These are phyloP conservation scores for Sicyos edulis DNA, from an alignment of 306 rosid genomes.

Conservation along the genomic window DNA sequence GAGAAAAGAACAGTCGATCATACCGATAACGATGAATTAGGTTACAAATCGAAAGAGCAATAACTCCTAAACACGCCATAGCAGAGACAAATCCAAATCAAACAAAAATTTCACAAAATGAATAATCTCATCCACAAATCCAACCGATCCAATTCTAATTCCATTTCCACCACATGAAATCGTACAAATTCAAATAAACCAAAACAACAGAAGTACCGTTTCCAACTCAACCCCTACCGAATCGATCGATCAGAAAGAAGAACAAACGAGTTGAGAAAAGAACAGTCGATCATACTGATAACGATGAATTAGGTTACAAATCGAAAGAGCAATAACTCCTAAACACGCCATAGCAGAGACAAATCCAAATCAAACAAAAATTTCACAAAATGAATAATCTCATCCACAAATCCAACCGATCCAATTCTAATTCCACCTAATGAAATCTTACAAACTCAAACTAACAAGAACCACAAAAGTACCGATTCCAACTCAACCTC, in stretches of 20 bases:
- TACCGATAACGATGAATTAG: conserved; percentile 3
- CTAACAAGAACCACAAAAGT: neutral
- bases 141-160: neutral
- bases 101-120: neutral
- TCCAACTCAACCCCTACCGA: neutral
- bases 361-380: neutral
- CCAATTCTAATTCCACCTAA: neutral
- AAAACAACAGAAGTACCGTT: neutral
- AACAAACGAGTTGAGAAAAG: neutral
- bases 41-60: neutral
- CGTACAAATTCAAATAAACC: neutral
- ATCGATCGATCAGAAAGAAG: neutral
- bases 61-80: neutral
- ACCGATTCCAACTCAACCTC: neutral
- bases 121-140: too few relatives aligned
- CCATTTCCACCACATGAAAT: neutral
- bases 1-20: conserved; percentile 6
- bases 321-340: neutral
- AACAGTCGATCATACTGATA: conserved; percentile 8
- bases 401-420: neutral
- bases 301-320: neutral
- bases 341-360: neutral
- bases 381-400: neutral
- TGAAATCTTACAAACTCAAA: neutral
- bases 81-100: neutral